Conservation (phyloP, 208 protist species). For the Acanthamoeba pearcei region DNA sequence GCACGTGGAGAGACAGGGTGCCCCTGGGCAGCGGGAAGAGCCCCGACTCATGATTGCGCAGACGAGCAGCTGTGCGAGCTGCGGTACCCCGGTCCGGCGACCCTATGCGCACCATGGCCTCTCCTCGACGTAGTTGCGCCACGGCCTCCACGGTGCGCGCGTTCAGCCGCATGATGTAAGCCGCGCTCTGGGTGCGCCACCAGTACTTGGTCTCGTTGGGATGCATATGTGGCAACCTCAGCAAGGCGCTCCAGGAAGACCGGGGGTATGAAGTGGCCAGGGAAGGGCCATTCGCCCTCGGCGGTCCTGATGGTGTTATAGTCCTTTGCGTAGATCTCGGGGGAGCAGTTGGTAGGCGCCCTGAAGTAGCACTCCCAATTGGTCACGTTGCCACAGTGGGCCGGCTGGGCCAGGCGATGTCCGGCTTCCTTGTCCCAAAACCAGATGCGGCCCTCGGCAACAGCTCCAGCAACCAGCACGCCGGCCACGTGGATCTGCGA, state of each 20-base stretch:
- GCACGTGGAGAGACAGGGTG: background rate
- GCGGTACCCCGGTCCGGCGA: too few relatives aligned
- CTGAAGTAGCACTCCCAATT: background rate
- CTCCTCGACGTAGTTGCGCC: too few relatives aligned
- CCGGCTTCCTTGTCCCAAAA: background rate
- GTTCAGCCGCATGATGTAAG: background rate
- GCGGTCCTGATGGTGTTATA: background rate
- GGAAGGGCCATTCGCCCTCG: background rate
- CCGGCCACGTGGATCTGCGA: background rate
- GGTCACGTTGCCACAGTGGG: background rate
- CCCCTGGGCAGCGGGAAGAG: too few relatives aligned
- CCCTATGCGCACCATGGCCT: too few relatives aligned
- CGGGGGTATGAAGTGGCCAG: background rate
- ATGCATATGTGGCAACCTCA: background rate
- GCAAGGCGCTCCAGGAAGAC: background rate
- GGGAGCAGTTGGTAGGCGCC: background rate
- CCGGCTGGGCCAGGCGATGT: background rate
- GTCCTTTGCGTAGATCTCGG: background rate
- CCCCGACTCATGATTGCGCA: too few relatives aligned
- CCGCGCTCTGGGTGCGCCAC: background rate
- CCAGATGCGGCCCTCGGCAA: background rate
- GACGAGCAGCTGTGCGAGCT: too few relatives aligned
- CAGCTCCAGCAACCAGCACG: background rate
- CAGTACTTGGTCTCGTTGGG: background rate
- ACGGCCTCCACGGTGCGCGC: background rate